Base-by-base conservation (phyloP, 2,329 filamentous ascomycete species). In the Monosporascus sp. region DNA sequence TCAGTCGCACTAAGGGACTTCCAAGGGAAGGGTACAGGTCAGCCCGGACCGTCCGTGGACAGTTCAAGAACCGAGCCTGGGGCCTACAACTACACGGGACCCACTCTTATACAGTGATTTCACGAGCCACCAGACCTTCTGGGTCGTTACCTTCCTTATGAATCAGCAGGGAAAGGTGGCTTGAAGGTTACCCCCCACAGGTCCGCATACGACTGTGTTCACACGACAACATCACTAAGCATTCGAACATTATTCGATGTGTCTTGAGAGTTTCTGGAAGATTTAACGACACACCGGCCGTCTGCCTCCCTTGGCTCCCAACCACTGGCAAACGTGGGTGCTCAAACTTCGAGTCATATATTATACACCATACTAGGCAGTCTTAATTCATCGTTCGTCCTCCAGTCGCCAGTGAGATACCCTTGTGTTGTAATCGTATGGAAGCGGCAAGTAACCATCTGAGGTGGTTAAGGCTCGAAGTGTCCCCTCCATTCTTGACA, bases 311-410 rank as follows among this genome's bases (percentile, higher is more conserved):
- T 54, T 45, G 49, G 60, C 51, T 48, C 20, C 24, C 52, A 49
- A 51, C 58, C 56, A 59, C 54, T 57, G 45, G 59, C 51, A 14
- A 59, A 53, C 56, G 55, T 57, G 44, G 56, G 43, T 49, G 11
- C 49, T 50, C 49, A 60, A 55, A 55, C 54, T 52, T 62, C 62
- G 60, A 61, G 56, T 62, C 63, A 61, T 60, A 54, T 55, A 53
- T 49, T 54, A 60, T 36, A 38, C 52, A 36, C 54, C 47, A 37
- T 54, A 54, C 56, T 60, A 61, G 57, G 54, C 50, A 55, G 44
- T 49, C 54, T 53, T 48, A 60, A 43, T 58, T 60, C 22, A 61
- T 60, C 53, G 53, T 48, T 51, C 54, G 43, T 57, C 59, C 62
- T 58, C 56, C 45, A 39, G 46, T 49, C 58, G 45, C 50, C 62